These are phyloP conservation scores for Hemisphaericaspora nanyangensis DNA, from an alignment of 805 yeast genomes.

Conservation along the genomic window DNA sequence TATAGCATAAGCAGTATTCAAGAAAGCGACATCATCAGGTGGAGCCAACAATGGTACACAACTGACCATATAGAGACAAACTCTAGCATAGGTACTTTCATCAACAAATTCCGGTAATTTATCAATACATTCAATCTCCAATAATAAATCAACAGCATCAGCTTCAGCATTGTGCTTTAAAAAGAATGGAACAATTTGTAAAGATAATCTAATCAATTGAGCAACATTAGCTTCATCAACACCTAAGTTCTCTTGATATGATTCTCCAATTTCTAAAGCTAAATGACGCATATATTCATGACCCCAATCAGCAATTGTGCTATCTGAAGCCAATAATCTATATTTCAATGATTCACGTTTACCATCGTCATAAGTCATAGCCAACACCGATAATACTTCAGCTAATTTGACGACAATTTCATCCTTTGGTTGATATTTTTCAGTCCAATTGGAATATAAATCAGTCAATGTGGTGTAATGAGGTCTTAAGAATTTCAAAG, in stretches of 20 bases:
- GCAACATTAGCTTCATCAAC: conserved; percentile 29
- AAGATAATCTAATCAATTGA: conserved; percentile 59
- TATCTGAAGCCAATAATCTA: conserved; percentile 55
- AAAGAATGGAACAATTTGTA: conserved; percentile 83
- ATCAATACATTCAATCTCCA: conserved; percentile 86
- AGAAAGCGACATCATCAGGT: conserved; percentile 83
- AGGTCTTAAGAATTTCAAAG: conserved; percentile 91
- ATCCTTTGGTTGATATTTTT: conserved; percentile 18
- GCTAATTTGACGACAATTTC: conserved; percentile 59
- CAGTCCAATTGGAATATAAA: conserved; percentile 65
- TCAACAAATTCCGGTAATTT: conserved; percentile 82
- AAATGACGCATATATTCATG: conserved; percentile 96
- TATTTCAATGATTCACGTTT: conserved; percentile 76
- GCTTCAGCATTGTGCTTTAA: conserved; percentile 96
- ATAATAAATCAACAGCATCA: conserved; percentile 90
- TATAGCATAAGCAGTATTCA: conserved; percentile 84
- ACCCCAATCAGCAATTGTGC: conserved; percentile 84
- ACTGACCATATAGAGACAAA: conserved; percentile 89
- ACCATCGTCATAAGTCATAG: conserved; percentile 88
- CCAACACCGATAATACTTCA: conserved; percentile 86
- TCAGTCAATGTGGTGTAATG: conserved; percentile 67
- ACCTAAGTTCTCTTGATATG: conserved; percentile 52
- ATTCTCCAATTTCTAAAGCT: conserved; percentile 92
- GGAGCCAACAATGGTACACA: conserved; percentile 97
- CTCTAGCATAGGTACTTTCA: conserved; percentile 77